Evolutionary conservation across 306 rosid species (phyloP), one percentile per base, ranked within the genome.

Genomic region (Gillenia trifoliata): DNA sequence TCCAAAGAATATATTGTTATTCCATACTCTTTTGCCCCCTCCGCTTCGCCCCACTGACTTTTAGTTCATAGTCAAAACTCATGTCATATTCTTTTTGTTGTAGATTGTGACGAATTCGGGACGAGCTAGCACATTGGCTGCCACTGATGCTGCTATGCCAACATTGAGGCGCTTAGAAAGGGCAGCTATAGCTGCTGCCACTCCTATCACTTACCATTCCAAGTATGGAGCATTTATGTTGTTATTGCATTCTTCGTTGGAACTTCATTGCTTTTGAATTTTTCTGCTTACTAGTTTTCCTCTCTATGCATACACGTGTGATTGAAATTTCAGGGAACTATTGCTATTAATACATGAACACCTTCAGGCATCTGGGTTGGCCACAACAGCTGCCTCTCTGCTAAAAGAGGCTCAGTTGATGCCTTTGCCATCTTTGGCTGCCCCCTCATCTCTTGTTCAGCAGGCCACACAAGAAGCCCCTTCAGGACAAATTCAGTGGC

Each of bases 141-240:
- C 99, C 70, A 90, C 95, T 75, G 99, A 95, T 83, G 99, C 99
- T 41, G 98, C 99, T 68, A 95, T 97, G 71, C 93, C 99, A 60
- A 90, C 99, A n/a, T 81, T 95, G 86, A 92, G 98, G 91, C 96
- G 99, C 77, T 90, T 95, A 76, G 99, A 95, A 88, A 92, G 99
- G 79, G 99, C 96, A 70, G 99, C 99, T 50, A 92, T 95, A 68
- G 99, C 99, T 68, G 98, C 99, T 84, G 99, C 99, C 36, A 95
- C 99, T 75, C 99, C 99, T 69, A 95, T 95, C 79, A 90, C 97
- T 68, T 95, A 95, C 80, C 98, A 92, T 79, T 81, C 96, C 79
- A 92, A 91, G 99, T 95, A 83, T 71, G 73, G 78, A 11, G 33
- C 68, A 77, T 81, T 68, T 61, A 57, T 70, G 64, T 43, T 17